Evolutionary conservation across 2,329 filamentous ascomycete species (phyloP), one percentile per base, ranked within the genome.

Genomic region (Iodosphaeria phyllophila): DNA sequence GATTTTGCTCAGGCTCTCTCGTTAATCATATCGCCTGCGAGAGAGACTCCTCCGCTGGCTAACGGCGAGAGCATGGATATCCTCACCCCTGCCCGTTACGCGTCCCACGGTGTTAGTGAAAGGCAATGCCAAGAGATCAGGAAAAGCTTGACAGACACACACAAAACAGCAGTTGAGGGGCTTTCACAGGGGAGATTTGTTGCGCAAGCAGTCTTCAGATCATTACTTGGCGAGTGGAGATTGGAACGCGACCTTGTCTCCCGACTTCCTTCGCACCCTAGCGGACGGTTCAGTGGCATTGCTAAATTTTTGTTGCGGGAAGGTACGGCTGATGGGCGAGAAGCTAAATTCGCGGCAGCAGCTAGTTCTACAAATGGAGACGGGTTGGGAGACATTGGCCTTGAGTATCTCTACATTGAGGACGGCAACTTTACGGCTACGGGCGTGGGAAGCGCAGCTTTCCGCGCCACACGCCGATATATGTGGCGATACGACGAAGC

Each of bases 361-460:
- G n/a, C n/a, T n/a, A n/a, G n/a, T n/a, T n/a, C n/a, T n/a, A n/a
- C n/a, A n/a, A n/a, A n/a, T n/a, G n/a, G n/a, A n/a, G n/a, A n/a
- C n/a, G n/a, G n/a, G n/a, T n/a, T n/a, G n/a, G 37, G 39, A 3
- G 51, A 54, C 9, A 30, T 42, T 1, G 59, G 53, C 0, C 40
- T 56, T 13, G 72, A 80, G 40, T 78, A 78, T 32, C 52, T 79
- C 3, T 79, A 79, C 41, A 50, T 73, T 20, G 72, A 76, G 38
- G 60, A 74, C 28, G 74, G 75, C 4, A 60, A 62, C 4, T 75
- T 80, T 39, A 60, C 48, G 13, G 66, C 69, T 4, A 50, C 58
- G 2, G 56, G 53, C 15, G n/a, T n/a, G n/a, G n/a, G n/a, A n/a
- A 64, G 64, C 0, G 48, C 68, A 23, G 49, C 51, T 1, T 74